Evolutionary conservation across 1,284 basidiomycete genomes (phyloP).

Genomic region (Boletus sp.): DNA sequence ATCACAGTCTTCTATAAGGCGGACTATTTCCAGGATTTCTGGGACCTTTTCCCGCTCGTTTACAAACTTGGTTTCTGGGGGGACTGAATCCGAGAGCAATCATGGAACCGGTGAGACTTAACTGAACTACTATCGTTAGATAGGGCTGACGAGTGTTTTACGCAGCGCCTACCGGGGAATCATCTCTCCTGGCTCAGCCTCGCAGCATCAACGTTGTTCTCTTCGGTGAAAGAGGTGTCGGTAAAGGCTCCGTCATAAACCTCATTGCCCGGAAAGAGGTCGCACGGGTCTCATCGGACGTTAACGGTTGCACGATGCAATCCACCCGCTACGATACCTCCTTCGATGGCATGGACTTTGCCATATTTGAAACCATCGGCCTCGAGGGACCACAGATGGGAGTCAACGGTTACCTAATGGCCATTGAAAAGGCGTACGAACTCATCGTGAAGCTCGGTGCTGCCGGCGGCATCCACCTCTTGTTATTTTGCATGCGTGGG

Average conservation of each 20-base stretch:
- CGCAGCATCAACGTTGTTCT: conserved; percentile 33
- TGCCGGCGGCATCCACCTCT: conserved; percentile 42
- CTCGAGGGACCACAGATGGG: conserved; percentile 43
- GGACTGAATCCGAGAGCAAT: not conserved
- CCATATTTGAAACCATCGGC: conserved; percentile 46
- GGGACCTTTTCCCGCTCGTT: conserved; percentile 8
- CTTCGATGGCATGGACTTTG: conserved; percentile 25
- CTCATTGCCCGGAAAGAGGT: conserved; percentile 35
- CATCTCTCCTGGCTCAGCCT: not conserved
- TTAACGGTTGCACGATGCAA: conserved; percentile 38
- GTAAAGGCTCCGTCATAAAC: conserved; percentile 41
- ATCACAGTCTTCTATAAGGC: not conserved
- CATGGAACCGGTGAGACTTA: conserved; percentile 18
- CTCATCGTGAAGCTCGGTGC: conserved; percentile 39
- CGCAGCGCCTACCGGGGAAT: conserved; percentile 9
- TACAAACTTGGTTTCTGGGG: not conserved
- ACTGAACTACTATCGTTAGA: not conserved
- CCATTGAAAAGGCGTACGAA: conserved; percentile 41
- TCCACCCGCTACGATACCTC: conserved; percentile 30
- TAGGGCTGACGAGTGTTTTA: conserved; percentile 17
- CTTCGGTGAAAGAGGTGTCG: conserved; percentile 39
- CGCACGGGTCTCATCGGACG: conserved; percentile 37
- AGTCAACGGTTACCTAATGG: conserved; percentile 34
- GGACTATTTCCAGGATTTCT: too few relatives aligned
- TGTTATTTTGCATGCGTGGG: conserved; percentile 46